Evolutionary conservation across 2,329 filamentous ascomycete species (phyloP).

Genomic region (Esteya vermicola): DNA sequence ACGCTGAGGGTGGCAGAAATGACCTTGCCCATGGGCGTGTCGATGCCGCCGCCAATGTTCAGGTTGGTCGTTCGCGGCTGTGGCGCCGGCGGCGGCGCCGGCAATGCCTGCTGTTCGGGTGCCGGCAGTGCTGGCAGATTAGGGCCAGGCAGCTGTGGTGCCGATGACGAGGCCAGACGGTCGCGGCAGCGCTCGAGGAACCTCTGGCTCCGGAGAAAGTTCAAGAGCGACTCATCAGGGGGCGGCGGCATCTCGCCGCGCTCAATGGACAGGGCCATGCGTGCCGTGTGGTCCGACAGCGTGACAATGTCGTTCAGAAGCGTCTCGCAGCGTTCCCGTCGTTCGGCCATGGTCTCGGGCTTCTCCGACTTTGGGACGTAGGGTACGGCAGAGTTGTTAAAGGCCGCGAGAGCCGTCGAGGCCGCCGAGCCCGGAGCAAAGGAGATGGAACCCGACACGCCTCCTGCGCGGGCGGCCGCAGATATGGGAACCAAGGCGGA

Average conservation of each 20-base stretch:
- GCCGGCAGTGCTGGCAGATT: background rate
- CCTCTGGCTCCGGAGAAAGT: conserved; percentile 10
- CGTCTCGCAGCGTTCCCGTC: conserved; percentile 16
- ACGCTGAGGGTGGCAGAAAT: no score
- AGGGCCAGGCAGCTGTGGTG: no score
- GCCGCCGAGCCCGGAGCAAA: no score
- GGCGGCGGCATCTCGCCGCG: conserved; percentile 11
- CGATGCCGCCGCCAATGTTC: no score
- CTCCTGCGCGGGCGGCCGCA: no score
- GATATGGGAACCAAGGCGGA: no score
- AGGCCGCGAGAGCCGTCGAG: background rate
- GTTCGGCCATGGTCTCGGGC: conserved; percentile 7
- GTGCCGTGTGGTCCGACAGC: conserved; percentile 28
- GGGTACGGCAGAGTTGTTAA: background rate
- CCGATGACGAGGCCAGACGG: conserved; percentile 6
- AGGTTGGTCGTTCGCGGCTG: background rate
- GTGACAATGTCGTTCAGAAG: conserved; percentile 21
- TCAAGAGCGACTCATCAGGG: conserved; percentile 10
- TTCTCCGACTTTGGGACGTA: conserved; percentile 4
- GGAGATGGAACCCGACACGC: no score
- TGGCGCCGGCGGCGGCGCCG: background rate
- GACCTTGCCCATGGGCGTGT: no score
- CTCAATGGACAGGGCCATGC: conserved; percentile 22
- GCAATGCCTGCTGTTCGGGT: background rate
- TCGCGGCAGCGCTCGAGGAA: conserved; percentile 11